Evolutionary conservation across 2,329 filamentous ascomycete species (phyloP).

Genomic region (Aspergillus phoenicis): DNA sequence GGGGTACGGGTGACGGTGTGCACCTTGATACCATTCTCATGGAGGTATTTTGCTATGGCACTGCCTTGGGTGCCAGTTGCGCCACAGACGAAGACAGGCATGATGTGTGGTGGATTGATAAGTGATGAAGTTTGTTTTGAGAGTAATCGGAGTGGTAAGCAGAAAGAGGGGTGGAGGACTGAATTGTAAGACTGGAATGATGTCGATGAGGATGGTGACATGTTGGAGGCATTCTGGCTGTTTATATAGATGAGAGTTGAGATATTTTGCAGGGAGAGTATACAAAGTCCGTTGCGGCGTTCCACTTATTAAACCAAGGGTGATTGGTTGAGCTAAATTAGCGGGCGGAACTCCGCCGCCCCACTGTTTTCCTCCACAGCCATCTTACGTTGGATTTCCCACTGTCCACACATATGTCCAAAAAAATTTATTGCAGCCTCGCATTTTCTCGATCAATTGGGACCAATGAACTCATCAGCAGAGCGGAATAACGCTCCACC

Average conservation of each 20-base stretch:
- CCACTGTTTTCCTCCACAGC: neutral
- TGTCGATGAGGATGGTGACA: neutral
- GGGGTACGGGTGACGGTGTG: slow-evolving; percentile 38
- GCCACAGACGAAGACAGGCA: slow-evolving; percentile 31
- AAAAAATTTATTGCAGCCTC: neutral
- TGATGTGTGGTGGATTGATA: slow-evolving; percentile 10
- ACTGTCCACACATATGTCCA: neutral
- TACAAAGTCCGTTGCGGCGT: slow-evolving; percentile 6
- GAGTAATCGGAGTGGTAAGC: no score
- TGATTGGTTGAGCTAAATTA: slow-evolving; percentile 1
- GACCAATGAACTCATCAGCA: slow-evolving; percentile 23
- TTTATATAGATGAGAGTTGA: neutral
- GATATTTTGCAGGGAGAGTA: neutral
- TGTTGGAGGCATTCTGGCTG: neutral
- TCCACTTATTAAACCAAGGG: neutral
- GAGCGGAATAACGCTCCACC: slow-evolving; percentile 49
- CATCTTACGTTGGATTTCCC: neutral
- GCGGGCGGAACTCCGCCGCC: slow-evolving; percentile 17
- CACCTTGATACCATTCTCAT: slow-evolving; percentile 29
- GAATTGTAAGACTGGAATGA: neutral
- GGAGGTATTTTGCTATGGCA: slow-evolving; percentile 32
- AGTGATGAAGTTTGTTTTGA: neutral
- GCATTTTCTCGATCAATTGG: neutral
- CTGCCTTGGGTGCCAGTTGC: slow-evolving; percentile 38
- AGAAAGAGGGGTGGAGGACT: neutral